These are phyloP conservation scores for Debaryomycetaceae sp. DNA, from an alignment of 1,139 yeast genomes.

Conservation along the genomic window DNA sequence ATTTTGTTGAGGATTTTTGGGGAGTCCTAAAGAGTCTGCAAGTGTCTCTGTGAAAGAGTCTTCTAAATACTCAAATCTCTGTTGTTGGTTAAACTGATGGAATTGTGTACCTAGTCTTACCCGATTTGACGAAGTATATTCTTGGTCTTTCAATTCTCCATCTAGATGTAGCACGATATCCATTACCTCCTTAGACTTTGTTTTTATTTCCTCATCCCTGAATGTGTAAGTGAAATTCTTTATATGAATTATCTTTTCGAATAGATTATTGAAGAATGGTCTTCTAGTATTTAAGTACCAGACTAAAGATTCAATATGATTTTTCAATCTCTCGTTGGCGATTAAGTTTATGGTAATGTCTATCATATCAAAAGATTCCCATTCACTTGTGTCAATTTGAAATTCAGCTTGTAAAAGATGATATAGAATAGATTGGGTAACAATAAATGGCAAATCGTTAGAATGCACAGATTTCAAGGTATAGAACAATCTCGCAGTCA, in stretches of 20 bases:
- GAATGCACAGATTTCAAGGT: constrained; percentile 27
- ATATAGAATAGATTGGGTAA: constrained; percentile 34
- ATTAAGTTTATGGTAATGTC: not conserved
- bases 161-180: not conserved
- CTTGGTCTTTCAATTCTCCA: not conserved
- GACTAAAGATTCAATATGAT: not conserved
- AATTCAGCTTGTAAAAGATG: constrained; percentile 25
- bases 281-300: not conserved
- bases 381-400: not conserved
- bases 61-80: not conserved
- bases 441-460: constrained; percentile 40
- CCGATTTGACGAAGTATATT: not conserved
- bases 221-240: not conserved
- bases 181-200: no score
- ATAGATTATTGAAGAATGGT: not conserved
- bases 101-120: not conserved
- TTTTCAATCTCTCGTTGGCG: not conserved
- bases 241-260: not conserved
- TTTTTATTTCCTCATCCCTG: not conserved
- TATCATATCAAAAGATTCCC: not conserved
- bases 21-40: not conserved
- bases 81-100: not conserved
- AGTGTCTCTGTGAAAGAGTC: not conserved
- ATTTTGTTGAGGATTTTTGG: not conserved
- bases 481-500: constrained; percentile 38